Base-by-base conservation (phyloP, 495 filamentous ascomycete species). In the Podospora australis region DNA sequence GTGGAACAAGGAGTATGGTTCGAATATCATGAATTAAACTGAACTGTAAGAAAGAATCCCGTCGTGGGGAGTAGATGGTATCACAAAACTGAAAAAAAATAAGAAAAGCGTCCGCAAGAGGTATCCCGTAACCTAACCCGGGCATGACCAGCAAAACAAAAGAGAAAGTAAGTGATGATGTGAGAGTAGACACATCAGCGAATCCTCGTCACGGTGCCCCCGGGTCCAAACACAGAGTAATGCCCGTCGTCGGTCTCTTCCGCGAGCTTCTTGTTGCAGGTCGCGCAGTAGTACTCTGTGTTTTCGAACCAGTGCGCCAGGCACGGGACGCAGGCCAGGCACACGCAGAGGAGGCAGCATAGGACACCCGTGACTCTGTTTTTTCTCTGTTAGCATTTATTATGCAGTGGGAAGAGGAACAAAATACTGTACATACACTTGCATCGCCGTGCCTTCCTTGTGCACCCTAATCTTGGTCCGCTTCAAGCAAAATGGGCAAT, bases 301-400 rank as follows among this genome's bases (percentile, higher is more conserved):
- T 62, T 55, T 38, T 69, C 62, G 23, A 58, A 69, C 66, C 63
- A 69, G n/a, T 49, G 50, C 5, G 53, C 59, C 3, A 61, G 17
- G 39, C 62, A 62, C 1, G 66, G 64, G 2, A 67, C 14, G 40
- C 64, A 67, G 13, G 61, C 53, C 1, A 69, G 45, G 14, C 57
- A 65, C 9, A 61, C 39, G 23, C 62, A 69, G 26, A 61, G 39
- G 20, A 63, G 53, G 22, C 64, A 67, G 43, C 60, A 56, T 9
- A 66, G 25, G 16, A 55, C 28, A 2, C 58, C 61, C 20, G 55
- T 52, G n/a, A 65, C 17, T 3, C 65, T 68, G 48, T 26, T 28
- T 2, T 13, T 19, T 24, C 17, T 39, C 52, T 35, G 29, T 5
- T 13, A 46, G 19, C n/a, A 26, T 20, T 30, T 9, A 30, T 7